phyloP scores from a whole-genome alignment of 1,139 yeast species.

The Blastobotrys arbuscula region DNA sequence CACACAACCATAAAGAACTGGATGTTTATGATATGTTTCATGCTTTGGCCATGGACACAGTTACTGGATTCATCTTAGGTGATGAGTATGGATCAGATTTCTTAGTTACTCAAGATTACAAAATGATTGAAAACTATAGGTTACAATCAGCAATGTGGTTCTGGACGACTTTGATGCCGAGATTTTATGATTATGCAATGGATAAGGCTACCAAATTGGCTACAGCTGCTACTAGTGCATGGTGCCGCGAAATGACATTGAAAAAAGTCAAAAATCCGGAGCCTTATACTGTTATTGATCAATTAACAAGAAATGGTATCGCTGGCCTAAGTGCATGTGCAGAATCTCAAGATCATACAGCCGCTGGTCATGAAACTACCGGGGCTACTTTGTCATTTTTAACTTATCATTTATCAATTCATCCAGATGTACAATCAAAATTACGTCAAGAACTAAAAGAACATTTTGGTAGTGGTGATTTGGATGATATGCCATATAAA shows the following conservation, averaged over 20 bases:
- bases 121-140: conserved; percentile 38
- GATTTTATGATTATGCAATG: conserved; percentile 48
- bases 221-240: conserved; percentile 40
- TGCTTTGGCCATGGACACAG: conserved; percentile 68
- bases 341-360: conserved; percentile 46
- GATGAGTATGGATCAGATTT: conserved; percentile 38
- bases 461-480: conserved; percentile 20
- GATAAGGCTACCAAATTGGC: conserved; percentile 39
- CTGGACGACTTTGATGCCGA: conserved; percentile 62
- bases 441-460: conserved; percentile 42
- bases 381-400: conserved; percentile 60
- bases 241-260: conserved; percentile 42
- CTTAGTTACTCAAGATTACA: conserved; percentile 34
- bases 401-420: conserved; percentile 52
- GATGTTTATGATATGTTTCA: conserved; percentile 61
- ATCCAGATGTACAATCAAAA: conserved; percentile 42
- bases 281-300: conserved; percentile 41
- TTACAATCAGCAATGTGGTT: conserved; percentile 60
- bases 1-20: conserved; percentile 25
- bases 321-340: conserved; percentile 37
- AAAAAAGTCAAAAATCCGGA: conserved; percentile 18
- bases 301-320: conserved; percentile 28
- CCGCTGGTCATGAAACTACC: conserved; percentile 77
- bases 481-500: conserved; percentile 17
- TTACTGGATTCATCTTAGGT: conserved; percentile 59